Percentiles rank a stretch among this genome's conserved stretches.
Conservation (phyloP, 208 protist species). For the Acanthamoeba polyphaga region DNA sequence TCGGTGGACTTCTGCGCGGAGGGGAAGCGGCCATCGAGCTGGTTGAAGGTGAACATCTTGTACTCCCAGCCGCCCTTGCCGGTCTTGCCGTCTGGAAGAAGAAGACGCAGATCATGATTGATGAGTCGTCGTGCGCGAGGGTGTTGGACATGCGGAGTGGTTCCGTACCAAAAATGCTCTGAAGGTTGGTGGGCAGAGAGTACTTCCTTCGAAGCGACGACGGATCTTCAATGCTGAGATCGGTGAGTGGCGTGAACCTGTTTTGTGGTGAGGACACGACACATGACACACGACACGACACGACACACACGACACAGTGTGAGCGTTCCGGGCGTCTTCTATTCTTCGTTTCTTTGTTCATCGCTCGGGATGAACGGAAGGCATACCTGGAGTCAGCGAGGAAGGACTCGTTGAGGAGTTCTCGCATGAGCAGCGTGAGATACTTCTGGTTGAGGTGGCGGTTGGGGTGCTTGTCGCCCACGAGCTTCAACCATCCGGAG, state of each 20-base stretch:
- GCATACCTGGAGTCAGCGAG: slow-evolving; percentile 47
- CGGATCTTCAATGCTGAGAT: slow-evolving; percentile 25
- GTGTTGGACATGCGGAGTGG: neutral
- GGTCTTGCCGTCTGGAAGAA: slow-evolving; percentile 7
- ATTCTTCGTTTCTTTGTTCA: too few relatives aligned
- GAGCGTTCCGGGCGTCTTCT: too few relatives aligned
- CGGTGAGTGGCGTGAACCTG: slow-evolving; percentile 33
- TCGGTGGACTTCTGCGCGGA: neutral
- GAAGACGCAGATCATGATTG: too few relatives aligned
- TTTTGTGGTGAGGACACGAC: too few relatives aligned
- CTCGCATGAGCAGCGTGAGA: slow-evolving; percentile 42
- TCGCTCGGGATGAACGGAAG: too few relatives aligned
- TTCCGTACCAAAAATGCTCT: slow-evolving; percentile 2
- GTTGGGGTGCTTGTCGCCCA: slow-evolving; percentile 62
- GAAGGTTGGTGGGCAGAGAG: slow-evolving; percentile 11
- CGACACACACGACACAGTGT: neutral
- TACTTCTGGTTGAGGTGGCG: slow-evolving; percentile 54
- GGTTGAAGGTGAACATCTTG: slow-evolving; percentile 68
- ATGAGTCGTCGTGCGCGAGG: too few relatives aligned
- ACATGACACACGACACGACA: neutral
- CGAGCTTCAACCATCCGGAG: slow-evolving; percentile 38
- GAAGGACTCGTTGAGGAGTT: slow-evolving; percentile 53
- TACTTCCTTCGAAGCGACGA: slow-evolving; percentile 53
- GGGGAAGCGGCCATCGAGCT: slow-evolving; percentile 6
- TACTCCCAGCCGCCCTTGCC: slow-evolving; percentile 38